Evolutionary conservation across 2,329 filamentous ascomycete species (phyloP).

Genomic region (Xylaria sp.): DNA sequence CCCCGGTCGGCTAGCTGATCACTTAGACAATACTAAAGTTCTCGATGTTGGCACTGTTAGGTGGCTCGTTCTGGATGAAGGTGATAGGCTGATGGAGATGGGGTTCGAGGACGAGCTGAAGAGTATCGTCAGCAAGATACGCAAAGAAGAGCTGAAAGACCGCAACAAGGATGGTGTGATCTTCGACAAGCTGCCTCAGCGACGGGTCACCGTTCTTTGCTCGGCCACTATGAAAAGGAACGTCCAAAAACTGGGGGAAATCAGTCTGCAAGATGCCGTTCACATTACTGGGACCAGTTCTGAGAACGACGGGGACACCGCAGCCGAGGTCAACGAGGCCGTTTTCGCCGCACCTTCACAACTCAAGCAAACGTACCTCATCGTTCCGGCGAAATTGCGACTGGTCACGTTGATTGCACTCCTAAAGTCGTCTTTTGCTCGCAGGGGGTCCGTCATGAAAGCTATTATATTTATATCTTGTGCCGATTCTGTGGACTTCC

Average conservation of each 20-base stretch:
- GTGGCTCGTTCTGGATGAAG: slow-evolving; percentile 95
- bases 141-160: slow-evolving; percentile 69
- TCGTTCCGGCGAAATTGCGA: slow-evolving; percentile 89
- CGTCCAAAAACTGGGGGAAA: slow-evolving; percentile 91
- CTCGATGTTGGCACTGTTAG: slow-evolving; percentile 88
- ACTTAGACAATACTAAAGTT: slow-evolving; percentile 90
- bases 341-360: slow-evolving; percentile 88
- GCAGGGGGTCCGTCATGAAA: slow-evolving; percentile 94
- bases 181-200: slow-evolving; percentile 74
- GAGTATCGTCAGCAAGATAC: slow-evolving; percentile 83
- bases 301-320: slow-evolving; percentile 58
- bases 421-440: slow-evolving; percentile 86
- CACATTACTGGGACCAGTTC: slow-evolving; percentile 79
- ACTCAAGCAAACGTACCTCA: slow-evolving; percentile 89
- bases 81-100: slow-evolving; percentile 97
- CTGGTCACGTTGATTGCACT: slow-evolving; percentile 87
- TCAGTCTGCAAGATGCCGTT: slow-evolving; percentile 91
- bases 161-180: slow-evolving; percentile 68
- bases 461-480: slow-evolving; percentile 97
- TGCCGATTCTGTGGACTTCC: slow-evolving; percentile 96
- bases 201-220: slow-evolving; percentile 88
- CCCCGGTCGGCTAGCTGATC: slow-evolving; percentile 89
- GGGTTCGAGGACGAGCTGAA: slow-evolving; percentile 96
- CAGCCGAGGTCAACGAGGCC: slow-evolving; percentile 61
- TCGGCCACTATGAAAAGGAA: slow-evolving; percentile 99